phyloP scores from a whole-genome alignment of 495 filamentous ascomycete genomes.

The Trichoderma parareesei region DNA sequence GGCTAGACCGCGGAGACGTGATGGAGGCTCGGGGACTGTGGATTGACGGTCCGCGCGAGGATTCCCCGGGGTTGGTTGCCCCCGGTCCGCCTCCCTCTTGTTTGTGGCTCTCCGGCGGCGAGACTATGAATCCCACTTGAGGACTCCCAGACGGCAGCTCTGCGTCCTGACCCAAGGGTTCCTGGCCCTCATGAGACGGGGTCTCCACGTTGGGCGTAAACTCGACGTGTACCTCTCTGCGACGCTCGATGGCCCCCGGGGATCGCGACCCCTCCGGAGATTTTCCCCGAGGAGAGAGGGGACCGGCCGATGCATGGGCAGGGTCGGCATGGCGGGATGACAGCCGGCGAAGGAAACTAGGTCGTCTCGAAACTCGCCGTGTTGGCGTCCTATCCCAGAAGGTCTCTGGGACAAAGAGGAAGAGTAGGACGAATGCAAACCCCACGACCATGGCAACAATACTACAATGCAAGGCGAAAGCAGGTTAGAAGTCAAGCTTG shows the following conservation, averaged over 20 bases:
- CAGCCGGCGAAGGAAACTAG: constrained; percentile 32
- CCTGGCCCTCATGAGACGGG: background rate
- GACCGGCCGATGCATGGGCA: constrained; percentile 3
- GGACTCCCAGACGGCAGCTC: background rate
- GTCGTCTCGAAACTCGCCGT: constrained; percentile 25
- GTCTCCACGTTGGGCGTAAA: constrained; percentile 37
- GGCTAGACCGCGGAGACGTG: background rate
- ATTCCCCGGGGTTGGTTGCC: background rate
- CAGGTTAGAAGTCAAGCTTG: background rate
- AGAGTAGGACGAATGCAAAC: constrained; percentile 63
- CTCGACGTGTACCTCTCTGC: constrained; percentile 40
- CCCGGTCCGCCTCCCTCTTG: background rate
- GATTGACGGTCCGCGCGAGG: background rate
- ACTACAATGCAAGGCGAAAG: constrained; percentile 37
- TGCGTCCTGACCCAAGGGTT: background rate
- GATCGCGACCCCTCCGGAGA: background rate
- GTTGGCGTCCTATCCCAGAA: constrained; percentile 88
- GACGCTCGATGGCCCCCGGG: background rate
- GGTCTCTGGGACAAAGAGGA: constrained; percentile 90
- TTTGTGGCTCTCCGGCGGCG: background rate
- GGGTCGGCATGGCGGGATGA: constrained; percentile 26
- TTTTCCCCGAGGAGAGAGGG: constrained; percentile 6
- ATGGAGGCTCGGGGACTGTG: background rate
- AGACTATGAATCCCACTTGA: background rate
- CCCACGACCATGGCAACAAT: constrained; percentile 81